These are phyloP conservation scores for Boletus fagicola DNA, from an alignment of 768 basidiomycete species.

Conservation along the genomic window DNA sequence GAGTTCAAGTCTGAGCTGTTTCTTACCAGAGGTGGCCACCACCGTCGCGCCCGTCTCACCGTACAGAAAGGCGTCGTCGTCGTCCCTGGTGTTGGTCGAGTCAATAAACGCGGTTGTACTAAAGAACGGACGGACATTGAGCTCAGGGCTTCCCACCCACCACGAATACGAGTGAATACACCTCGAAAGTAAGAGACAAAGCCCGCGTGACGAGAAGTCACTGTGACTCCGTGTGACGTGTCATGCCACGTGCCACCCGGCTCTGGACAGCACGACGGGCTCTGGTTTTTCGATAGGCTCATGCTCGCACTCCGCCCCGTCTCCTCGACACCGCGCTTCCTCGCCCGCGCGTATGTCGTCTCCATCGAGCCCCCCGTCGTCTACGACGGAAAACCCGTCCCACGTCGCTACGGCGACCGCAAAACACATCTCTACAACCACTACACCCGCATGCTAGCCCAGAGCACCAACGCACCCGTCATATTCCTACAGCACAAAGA, in stretches of 20 bases:
- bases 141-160: slow-evolving; percentile 22
- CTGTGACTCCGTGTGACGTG: slow-evolving; percentile 28
- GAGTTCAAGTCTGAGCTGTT: slow-evolving; percentile 25
- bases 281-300: neutral
- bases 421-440: slow-evolving; percentile 81
- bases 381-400: slow-evolving; percentile 51
- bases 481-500: slow-evolving; percentile 79
- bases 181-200: slow-evolving; percentile 22
- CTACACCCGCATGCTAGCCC: slow-evolving; percentile 69
- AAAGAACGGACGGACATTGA: slow-evolving; percentile 30
- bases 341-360: slow-evolving; percentile 52
- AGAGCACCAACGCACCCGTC: slow-evolving; percentile 56
- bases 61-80: slow-evolving; percentile 80
- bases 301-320: slow-evolving; percentile 15
- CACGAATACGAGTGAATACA: slow-evolving; percentile 20
- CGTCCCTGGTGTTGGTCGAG: slow-evolving; percentile 49
- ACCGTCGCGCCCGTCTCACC: slow-evolving; percentile 48
- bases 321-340: slow-evolving; percentile 12
- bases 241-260: neutral
- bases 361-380: slow-evolving; percentile 51
- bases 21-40: slow-evolving; percentile 48
- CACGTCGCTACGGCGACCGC: slow-evolving; percentile 73
- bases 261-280: neutral
- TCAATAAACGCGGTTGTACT: slow-evolving; percentile 25
- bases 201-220: slow-evolving; percentile 23